These are phyloP conservation scores for Lentinus brumalis DNA, from an alignment of 768 basidiomycete species.

Conservation along the genomic window DNA sequence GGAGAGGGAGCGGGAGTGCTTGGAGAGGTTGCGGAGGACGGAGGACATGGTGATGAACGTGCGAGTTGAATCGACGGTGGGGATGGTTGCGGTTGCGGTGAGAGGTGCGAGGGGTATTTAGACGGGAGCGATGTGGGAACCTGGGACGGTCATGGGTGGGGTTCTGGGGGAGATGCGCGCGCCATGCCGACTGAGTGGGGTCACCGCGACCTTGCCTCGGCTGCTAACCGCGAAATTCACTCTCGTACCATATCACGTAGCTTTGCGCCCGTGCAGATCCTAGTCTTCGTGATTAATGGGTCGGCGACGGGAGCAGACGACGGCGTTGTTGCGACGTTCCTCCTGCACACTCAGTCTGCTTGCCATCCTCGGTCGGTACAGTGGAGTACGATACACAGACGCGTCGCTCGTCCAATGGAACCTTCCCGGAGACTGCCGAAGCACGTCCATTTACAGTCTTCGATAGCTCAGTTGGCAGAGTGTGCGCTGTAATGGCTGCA, in stretches of 20 bases:
- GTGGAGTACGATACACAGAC: background rate
- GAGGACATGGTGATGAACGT: conserved; percentile 32
- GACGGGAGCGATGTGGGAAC: background rate
- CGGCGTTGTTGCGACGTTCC: background rate
- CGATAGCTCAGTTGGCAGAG: conserved; percentile 9
- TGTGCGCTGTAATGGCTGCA: background rate
- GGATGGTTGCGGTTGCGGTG: conserved; percentile 3
- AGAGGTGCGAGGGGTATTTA: background rate
- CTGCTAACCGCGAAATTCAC: background rate
- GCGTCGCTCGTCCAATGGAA: background rate
- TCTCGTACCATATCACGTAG: background rate
- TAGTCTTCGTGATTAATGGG: background rate
- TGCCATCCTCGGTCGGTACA: background rate
- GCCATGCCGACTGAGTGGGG: conserved; percentile 11
- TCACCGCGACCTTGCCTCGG: conserved; percentile 1
- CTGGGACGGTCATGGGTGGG: conserved; percentile 10
- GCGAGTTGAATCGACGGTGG: conserved; percentile 11
- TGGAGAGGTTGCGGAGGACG: conserved; percentile 29
- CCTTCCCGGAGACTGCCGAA: background rate
- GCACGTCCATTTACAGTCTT: background rate
- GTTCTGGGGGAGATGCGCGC: conserved; percentile 11
- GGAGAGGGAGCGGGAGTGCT: conserved; percentile 34
- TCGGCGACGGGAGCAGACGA: background rate
- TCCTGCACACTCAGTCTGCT: background rate
- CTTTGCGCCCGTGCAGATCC: background rate